Evolutionary conservation across 371 early-diverging fungal genomes (phyloP).

Genomic region (Mortierella sp.): DNA sequence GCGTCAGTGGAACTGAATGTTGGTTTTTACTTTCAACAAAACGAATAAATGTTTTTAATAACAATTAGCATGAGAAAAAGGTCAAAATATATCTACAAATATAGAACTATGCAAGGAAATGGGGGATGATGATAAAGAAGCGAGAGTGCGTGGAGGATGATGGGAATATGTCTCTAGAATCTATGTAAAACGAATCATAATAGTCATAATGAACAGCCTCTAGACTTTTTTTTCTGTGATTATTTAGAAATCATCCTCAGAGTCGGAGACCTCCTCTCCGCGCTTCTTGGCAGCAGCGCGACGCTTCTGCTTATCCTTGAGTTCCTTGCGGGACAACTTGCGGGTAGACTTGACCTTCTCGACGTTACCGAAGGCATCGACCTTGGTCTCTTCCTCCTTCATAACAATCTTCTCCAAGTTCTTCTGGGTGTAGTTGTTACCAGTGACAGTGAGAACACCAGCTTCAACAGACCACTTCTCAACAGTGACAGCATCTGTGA

Average conservation of each 20-base stretch:
- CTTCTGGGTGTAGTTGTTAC: conserved; percentile 50
- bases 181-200: conserved; percentile 66
- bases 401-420: conserved; percentile 57
- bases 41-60: background rate
- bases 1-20: no score
- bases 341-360: conserved; percentile 56
- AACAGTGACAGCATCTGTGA: conserved; percentile 75
- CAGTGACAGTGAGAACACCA: conserved; percentile 63
- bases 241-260: conserved; percentile 54
- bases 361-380: conserved; percentile 56
- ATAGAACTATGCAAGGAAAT: background rate
- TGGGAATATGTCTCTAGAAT: conserved; percentile 19
- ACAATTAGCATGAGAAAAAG: conserved; percentile 5
- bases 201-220: conserved; percentile 35
- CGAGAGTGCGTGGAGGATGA: conserved; percentile 57
- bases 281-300: conserved; percentile 41
- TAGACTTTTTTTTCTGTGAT: conserved; percentile 82
- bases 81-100: conserved; percentile 19
- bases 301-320: conserved; percentile 54
- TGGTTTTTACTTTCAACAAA: conserved; percentile 8
- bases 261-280: conserved; percentile 51
- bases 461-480: conserved; percentile 84
- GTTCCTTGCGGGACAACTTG: conserved; percentile 56
- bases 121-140: conserved; percentile 85
- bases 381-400: conserved; percentile 52